Evolutionary conservation across 768 basidiomycete genomes (phyloP), one percentile per base, ranked within the genome.

Genomic region (Boletellus ananiceps): DNA sequence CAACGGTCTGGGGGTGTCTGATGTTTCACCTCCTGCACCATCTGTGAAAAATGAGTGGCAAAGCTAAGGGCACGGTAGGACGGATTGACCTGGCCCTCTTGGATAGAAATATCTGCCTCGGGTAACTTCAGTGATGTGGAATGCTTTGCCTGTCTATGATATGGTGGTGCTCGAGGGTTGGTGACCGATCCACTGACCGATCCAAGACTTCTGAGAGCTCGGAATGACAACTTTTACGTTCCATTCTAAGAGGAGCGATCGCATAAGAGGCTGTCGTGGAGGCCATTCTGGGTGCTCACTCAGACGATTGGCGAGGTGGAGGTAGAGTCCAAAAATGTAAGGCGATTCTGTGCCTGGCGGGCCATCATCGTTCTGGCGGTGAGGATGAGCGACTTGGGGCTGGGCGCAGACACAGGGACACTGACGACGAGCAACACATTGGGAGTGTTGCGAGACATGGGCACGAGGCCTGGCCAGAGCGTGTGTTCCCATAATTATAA

Each of bases 181-280:
- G 35, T 21, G 23, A 23, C 31, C 49, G 25, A 18, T 39, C 34
- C 35, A 62, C 74, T 45, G 51, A 86, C 89, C 90, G 31, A 93
- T 90, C 89, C 90, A 93, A 33, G 86, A 88, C 64, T 88, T 90
- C 62, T 93, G 89, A 9, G 84, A 74, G 57, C 81, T 86, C 13
- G 88, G 88, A 21, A 90, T 70, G 47, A 90, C 85, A 14, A 90
- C 89, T 61, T 80, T 85, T 34, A 91, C 86, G 57, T 86, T 73
- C 84, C 85, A 89, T 13, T 84, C 88, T 86, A 53, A 23, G 43
- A 35, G 29, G 34, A 15, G 40, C 27, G 11, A 41, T 13, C 40
- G 19, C 23, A 50, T 54, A 38, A 58, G 46, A 31, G 38, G 51
- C 40, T 21, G 35, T 42, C 47, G 42, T 44, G 59, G 39, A 25